phyloP scores from a whole-genome alignment of 495 filamentous ascomycete species.

The Staphylotrichum longicolle region DNA sequence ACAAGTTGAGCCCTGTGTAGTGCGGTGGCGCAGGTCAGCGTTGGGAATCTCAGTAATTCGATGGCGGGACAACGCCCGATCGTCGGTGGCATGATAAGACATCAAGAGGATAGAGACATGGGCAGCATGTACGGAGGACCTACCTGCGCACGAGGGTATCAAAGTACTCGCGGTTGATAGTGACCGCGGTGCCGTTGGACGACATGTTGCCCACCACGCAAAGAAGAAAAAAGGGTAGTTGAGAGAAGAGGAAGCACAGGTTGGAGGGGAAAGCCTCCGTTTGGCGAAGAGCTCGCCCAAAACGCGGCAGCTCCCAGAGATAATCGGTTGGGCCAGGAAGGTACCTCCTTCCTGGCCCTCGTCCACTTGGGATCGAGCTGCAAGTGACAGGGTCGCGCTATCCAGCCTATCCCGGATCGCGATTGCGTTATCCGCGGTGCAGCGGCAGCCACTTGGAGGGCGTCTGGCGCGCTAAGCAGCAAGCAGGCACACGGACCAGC shows the following conservation, averaged over 20 bases:
- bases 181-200: conserved; percentile 40
- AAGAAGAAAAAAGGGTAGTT: conserved; percentile 9
- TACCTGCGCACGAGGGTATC: conserved; percentile 54
- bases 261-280: conserved; percentile 1
- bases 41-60: neutral
- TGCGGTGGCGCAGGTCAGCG: conserved; percentile 16
- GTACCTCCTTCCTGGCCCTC: no score
- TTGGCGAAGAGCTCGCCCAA: conserved; percentile 15
- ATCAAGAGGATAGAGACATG: no score
- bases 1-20: conserved; percentile 29
- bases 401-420: conserved; percentile 7
- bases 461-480: neutral
- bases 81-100: neutral
- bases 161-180: conserved; percentile 52
- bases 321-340: neutral
- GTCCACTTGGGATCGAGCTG: no score
- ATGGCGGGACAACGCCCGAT: no score
- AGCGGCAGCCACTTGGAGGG: neutral
- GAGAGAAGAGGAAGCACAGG: neutral
- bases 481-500: conserved; percentile 8
- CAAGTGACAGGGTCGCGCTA: conserved; percentile 7
- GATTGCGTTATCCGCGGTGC: neutral
- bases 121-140: conserved; percentile 10
- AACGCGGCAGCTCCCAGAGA: neutral
- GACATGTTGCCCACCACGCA: conserved; percentile 24